A percentile compares a stretch with the other conserved stretches of the same genome.
phyloP scores from a whole-genome alignment of 805 yeast species.

The Isabelozyma rhagii region DNA sequence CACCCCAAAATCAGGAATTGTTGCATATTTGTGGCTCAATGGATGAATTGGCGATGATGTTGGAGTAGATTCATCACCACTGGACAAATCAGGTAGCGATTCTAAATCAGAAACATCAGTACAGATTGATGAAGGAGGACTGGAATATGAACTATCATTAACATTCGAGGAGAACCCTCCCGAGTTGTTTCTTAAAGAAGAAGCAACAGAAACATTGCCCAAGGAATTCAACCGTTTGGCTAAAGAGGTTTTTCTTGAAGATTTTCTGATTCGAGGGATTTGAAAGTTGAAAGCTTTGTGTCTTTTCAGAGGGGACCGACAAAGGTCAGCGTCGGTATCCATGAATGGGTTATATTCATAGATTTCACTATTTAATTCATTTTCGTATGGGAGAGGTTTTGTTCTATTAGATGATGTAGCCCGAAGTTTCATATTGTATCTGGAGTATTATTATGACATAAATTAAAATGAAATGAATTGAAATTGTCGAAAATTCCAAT shows the following conservation, averaged over 20 bases:
- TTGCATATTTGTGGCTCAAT: slow-evolving; percentile 1
- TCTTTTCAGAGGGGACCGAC: background rate
- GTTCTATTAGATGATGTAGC: slow-evolving; percentile 14
- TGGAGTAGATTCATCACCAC: slow-evolving; percentile 25
- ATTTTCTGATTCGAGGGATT: slow-evolving; percentile 1
- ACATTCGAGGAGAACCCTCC: background rate
- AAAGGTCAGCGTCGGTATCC: background rate
- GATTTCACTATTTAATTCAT: slow-evolving; percentile 15
- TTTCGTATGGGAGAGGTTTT: slow-evolving; percentile 21
- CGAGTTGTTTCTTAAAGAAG: background rate
- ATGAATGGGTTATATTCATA: slow-evolving; percentile 17
- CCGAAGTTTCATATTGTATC: slow-evolving; percentile 6
- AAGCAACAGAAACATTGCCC: background rate
- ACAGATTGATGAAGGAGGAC: slow-evolving; percentile 11
- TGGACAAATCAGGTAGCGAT: slow-evolving; percentile 33
- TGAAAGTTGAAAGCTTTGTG: slow-evolving; percentile 1
- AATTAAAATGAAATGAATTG: background rate
- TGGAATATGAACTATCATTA: slow-evolving; percentile 7
- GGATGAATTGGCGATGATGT: slow-evolving; percentile 10
- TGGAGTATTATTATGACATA: background rate
- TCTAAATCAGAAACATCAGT: slow-evolving; percentile 26
- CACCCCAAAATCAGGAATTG: background rate
- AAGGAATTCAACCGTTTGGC: background rate
- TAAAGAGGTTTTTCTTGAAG: background rate
- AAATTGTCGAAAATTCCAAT: background rate